Evolutionary conservation across 2,329 filamentous ascomycete genomes (phyloP).

Genomic region (Helminthosporium solani): DNA sequence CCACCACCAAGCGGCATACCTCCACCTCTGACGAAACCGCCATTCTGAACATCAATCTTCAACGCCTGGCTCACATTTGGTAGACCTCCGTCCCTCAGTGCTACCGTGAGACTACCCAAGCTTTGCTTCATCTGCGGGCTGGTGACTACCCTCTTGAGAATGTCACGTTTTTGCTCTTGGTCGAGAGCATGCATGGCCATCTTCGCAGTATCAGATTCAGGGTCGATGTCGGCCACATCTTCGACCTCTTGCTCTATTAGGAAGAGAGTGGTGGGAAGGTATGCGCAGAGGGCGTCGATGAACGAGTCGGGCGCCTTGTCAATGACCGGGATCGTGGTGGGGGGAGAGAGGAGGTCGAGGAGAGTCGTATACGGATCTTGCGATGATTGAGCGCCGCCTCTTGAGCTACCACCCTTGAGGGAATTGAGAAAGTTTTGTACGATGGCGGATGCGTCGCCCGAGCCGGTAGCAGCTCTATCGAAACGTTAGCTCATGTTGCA

Average conservation of each 20-base stretch:
- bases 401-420: constrained; percentile 58
- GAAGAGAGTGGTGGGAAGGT: constrained; percentile 76
- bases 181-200: constrained; percentile 74
- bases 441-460: constrained; percentile 69
- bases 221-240: constrained; percentile 63
- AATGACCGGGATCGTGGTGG: constrained; percentile 75
- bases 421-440: constrained; percentile 90
- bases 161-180: constrained; percentile 72
- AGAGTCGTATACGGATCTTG: constrained; percentile 77
- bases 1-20: constrained; percentile 84
- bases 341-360: constrained; percentile 77
- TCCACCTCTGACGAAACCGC: constrained; percentile 75
- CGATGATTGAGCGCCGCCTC: constrained; percentile 42
- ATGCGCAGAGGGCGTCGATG: constrained; percentile 72
- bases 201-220: constrained; percentile 66
- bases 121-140: constrained; percentile 92
- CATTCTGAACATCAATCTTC: constrained; percentile 75
- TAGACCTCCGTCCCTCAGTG: constrained; percentile 84
- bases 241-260: constrained; percentile 70
- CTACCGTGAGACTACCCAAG: constrained; percentile 79
- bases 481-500: constrained; percentile 26
- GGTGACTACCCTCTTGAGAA: constrained; percentile 78
- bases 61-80: constrained; percentile 88
- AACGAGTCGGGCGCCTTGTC: constrained; percentile 64
- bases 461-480: constrained; percentile 51